These are phyloP conservation scores for Globisporangium orthogonon DNA, from an alignment of 352 stramenopile genomes.

Conservation along the genomic window DNA sequence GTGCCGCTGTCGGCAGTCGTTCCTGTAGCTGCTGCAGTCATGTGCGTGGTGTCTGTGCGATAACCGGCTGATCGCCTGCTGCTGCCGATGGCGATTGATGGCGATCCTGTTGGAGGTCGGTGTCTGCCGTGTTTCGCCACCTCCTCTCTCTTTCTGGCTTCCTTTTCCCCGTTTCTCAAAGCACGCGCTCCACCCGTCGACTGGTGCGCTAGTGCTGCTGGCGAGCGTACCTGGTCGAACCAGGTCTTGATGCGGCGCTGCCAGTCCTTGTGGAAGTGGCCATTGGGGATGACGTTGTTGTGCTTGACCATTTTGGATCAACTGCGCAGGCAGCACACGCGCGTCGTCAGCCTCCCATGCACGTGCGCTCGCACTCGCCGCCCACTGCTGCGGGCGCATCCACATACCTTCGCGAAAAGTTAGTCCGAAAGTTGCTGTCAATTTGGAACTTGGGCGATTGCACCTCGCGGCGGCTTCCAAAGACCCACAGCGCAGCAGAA, in stretches of 20 bases:
- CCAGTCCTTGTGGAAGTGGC: slow-evolving; percentile 99
- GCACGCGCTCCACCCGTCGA: too few species aligned
- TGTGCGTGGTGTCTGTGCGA: background rate
- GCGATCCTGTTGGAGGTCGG: background rate
- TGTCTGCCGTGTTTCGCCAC: background rate
- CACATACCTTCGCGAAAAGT: slow-evolving; percentile 58
- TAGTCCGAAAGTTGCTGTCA: slow-evolving; percentile 85
- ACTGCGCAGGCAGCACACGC: slow-evolving; percentile 16
- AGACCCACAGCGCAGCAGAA: slow-evolving; percentile 26
- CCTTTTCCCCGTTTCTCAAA: background rate
- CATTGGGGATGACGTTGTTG: slow-evolving; percentile 99
- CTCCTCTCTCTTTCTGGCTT: background rate
- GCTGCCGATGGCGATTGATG: background rate
- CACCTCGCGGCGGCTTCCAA: slow-evolving; percentile 17
- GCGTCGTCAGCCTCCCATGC: background rate
- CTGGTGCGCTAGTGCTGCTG: background rate
- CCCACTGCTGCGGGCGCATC: background rate
- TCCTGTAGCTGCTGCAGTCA: too few species aligned
- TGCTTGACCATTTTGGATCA: slow-evolving; percentile 96
- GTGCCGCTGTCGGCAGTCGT: too few species aligned
- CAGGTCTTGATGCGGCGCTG: slow-evolving; percentile 95
- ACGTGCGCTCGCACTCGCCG: background rate
- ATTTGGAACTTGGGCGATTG: slow-evolving; percentile 80
- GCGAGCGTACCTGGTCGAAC: slow-evolving; percentile 89
- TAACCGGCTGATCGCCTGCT: background rate